A percentile compares a stretch with the other conserved stretches of the same genome.
Conservation (phyloP, 345 rosid genomes). For the Eucalyptus erythrocorys region DNA sequence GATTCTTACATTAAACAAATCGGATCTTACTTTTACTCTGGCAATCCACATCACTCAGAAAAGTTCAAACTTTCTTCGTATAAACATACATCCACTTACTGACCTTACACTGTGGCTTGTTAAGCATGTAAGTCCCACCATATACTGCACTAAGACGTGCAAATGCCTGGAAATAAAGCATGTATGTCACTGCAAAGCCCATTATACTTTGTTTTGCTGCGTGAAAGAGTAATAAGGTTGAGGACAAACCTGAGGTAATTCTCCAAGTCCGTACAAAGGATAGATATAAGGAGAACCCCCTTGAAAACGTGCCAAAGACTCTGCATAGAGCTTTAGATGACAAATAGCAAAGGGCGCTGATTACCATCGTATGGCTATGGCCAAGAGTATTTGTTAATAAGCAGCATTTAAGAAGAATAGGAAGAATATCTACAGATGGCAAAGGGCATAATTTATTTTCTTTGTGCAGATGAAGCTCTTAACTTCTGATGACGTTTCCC, state of each 20-base stretch:
- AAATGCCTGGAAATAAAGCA: slow-evolving; percentile 45
- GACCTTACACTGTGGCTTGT: slow-evolving; percentile 92
- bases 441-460: background rate
- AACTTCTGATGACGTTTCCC: background rate
- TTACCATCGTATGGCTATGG: background rate
- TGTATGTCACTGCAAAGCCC: background rate
- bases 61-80: background rate
- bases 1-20: background rate
- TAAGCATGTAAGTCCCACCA: slow-evolving; percentile 97
- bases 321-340: slow-evolving; percentile 60
- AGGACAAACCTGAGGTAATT: slow-evolving; percentile 71
- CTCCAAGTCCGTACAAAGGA: slow-evolving; percentile 86
- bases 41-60: background rate
- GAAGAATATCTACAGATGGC: background rate
- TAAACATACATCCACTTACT: background rate
- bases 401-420: background rate
- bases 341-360: background rate
- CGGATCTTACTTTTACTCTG: background rate
- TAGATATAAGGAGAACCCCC: slow-evolving; percentile 93
- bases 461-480: background rate
- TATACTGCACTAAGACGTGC: slow-evolving; percentile 93
- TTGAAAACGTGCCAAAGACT: slow-evolving; percentile 86
- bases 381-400: background rate
- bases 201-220: background rate
- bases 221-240: background rate